Evolutionary conservation across 805 yeast species (phyloP), one percentile per base, ranked within the genome.

Genomic region (Teunomyces stri): DNA sequence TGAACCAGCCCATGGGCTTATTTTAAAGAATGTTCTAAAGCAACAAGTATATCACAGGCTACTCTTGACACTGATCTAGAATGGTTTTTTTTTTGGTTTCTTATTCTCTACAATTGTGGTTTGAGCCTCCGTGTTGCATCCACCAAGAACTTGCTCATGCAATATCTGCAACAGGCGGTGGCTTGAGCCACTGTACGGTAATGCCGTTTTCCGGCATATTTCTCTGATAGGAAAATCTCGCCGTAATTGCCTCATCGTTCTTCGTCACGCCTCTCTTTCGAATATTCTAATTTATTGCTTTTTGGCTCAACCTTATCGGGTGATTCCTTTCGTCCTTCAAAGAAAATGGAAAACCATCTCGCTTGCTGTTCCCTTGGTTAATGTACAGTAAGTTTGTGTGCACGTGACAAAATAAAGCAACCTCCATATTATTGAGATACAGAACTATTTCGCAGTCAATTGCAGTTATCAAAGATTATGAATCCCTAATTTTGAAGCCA

Each of bases 151-250:
- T 22, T 22, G 9, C 33, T 11, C 11, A 4, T 29, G n/a, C 33
- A 29, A 12, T 13, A 16, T 16, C 37, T 9, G 21, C 13, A 6
- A 11, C 10, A 11, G 29, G 41, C 42, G 38, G 38, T 43, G 40
- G 45, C 37, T 35, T 31, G 43, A 37, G 40, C 50, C 50, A 47
- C 49, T 28, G 44, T 47, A 38, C 10, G 30, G 12, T 15, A 4
- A 6, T 37, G 34, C 33, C 40, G 35, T 21, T 28, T 21, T 30
- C 13, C 22, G 41, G 36, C 37, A 27, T 34, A 18, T n/a, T 18
- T 18, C 20, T 18, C 11, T 15, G 16, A n/a, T 13, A 31, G 16
- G 3, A 12, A 13, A 31, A 31, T 31, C 34, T 34, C 25, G 13
- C 38, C 38, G 20, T 12, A 21, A 37, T 37, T 37, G 29, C 25